Base-by-base conservation (phyloP, 345 rosid species). In the Firmiana major region DNA sequence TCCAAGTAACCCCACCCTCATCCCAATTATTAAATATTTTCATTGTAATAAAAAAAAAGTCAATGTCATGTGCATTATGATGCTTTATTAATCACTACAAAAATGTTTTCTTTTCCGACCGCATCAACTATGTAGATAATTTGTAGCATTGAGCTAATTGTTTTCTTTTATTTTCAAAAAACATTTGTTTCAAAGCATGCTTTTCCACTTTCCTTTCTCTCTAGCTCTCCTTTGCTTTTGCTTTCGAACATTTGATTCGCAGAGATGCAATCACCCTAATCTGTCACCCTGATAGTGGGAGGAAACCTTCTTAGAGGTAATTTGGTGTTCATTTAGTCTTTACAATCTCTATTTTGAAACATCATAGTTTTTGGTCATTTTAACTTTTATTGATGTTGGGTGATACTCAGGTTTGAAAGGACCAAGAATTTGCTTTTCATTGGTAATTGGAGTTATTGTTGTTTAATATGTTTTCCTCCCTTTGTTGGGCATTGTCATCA, bases 251-350 rank as follows among this genome's bases (percentile, higher is more conserved):
- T 26, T 26, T 48, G 22, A 69, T 26, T 69, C 40, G 24, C 82
- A 91, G 97, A 78, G 87, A 91, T 31, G 97, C 86, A 69, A 81
- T 94, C 24, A 87, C 90, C 79, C 97, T 94, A 58, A 78, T 85
- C n/a, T 43, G 74, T 90, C 65, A 92, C 90, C 38, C 81, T 92
- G 71, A 82, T 92, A 45, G 49, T 92, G 15, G 97, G 97, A 73
- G 90, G 89, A 53, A 92, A 90, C 84, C 90, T 90, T 54, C 86
- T 90, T 24, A 84, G 70, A 85, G 97, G 94, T 90, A 81, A 40
- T 36, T 8, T 36, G 58, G 21, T 63, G 16, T 21, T 34, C 36
- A 15, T 31, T 38, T 63, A 5, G 28, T 24, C 3, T 22, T 26
- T 59, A 16, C 40, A 1, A 65, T 38, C 13, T 26, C 11, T 38